These are phyloP conservation scores for Boletus sp. DNA, from an alignment of 768 basidiomycete species.

Conservation along the genomic window DNA sequence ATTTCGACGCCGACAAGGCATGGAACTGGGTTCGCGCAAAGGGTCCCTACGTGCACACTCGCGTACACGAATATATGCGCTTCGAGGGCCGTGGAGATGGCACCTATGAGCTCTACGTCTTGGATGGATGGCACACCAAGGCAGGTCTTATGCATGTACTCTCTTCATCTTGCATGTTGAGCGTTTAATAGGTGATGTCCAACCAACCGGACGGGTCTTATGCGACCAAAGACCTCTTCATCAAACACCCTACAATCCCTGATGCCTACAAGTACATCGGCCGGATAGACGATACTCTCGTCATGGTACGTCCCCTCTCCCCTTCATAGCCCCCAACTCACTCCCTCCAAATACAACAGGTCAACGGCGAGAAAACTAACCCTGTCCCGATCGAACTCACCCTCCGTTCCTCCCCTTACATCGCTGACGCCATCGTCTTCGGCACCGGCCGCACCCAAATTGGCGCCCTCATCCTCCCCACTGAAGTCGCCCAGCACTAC, in stretches of 20 bases:
- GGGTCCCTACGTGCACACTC: slow-evolving; percentile 16
- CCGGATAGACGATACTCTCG: slow-evolving; percentile 53
- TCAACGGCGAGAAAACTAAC: slow-evolving; percentile 53
- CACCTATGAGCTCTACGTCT: slow-evolving; percentile 46
- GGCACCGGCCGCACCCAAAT: slow-evolving; percentile 47
- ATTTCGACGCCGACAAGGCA: slow-evolving; percentile 47
- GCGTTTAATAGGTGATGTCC: slow-evolving; percentile 18
- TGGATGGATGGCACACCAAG: slow-evolving; percentile 51
- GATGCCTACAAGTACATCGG: slow-evolving; percentile 48
- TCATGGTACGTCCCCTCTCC: slow-evolving; percentile 23
- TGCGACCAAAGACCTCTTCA: slow-evolving; percentile 54
- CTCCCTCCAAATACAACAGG: slow-evolving; percentile 26
- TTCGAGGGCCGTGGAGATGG: slow-evolving; percentile 42
- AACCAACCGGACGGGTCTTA: slow-evolving; percentile 53
- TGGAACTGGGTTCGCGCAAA: slow-evolving; percentile 53
- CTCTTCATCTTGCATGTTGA: background rate
- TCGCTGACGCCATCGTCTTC: slow-evolving; percentile 53
- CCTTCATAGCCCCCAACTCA: background rate
- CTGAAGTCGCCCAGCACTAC: slow-evolving; percentile 33
- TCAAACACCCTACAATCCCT: slow-evolving; percentile 42
- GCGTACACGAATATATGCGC: slow-evolving; percentile 34
- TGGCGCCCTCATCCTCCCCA: slow-evolving; percentile 49
- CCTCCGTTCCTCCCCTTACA: slow-evolving; percentile 44
- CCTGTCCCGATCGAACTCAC: slow-evolving; percentile 52
- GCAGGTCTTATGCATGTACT: slow-evolving; percentile 24